Evolutionary conservation across 352 stramenopile species (phyloP), one percentile per base, ranked within the genome.

Genomic region (Phytophthora cryptogea): DNA sequence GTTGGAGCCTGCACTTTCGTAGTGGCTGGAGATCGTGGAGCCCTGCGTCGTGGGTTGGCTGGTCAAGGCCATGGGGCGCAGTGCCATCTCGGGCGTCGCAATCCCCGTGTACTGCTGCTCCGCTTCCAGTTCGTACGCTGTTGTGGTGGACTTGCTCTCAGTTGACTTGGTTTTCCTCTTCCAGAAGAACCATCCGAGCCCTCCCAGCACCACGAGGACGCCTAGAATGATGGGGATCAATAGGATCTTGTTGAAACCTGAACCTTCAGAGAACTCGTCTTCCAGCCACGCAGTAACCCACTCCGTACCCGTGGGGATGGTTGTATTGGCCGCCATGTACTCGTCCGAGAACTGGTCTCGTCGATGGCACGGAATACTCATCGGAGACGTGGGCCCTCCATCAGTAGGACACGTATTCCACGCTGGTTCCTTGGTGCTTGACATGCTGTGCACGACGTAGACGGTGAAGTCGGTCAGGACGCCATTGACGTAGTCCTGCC

Each of bases 1-100:
- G 42, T 70, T 72, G 23, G 58, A 63, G 1, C 61, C 59, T 8
- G 51, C 59, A 40, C 59, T 67, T 30, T 70, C 62, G 43, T 54
- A 64, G 17, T 65, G 59, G 28, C 45, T 65, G 1, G 35, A 64
- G 1, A 46, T 26, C n/a, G 58, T 46, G 4, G 58, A 61, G 4
- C 26, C 49, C 9, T 65, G 47, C 7, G 48, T 61, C n/a, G 48
- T 69, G 0, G 26, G 20, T 20, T 63, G 54, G 45, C 35, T 56
- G 17, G 28, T 51, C 54, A 48, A 46, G 6, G 39, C 16, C 8
- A 20, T 52, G 13, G 47, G 28, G 16, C 32, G 31, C 4, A 54
- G 32, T 5, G 20, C 20, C 39, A 66, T 20, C 7, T 63, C 56
- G 0, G 63, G 56, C 2, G 56, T 63, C 7, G 13, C 50, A 1